Evolutionary conservation across 2,329 filamentous ascomycete species (phyloP).

Genomic region (Teratosphaeria nubilosa): DNA sequence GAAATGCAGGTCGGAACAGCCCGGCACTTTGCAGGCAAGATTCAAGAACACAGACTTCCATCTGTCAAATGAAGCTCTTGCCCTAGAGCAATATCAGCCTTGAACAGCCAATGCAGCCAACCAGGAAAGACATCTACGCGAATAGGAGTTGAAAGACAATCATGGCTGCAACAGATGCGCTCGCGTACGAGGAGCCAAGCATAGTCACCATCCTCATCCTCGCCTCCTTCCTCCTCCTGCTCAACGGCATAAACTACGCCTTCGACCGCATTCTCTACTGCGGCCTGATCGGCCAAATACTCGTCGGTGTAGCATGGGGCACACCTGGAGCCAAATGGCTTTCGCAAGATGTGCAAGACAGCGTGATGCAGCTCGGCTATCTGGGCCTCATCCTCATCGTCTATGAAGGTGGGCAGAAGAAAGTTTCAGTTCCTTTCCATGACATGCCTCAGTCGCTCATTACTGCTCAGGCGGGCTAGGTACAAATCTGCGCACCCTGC

Average conservation of each 20-base stretch:
- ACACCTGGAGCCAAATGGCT: slow-evolving; percentile 56
- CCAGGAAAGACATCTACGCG: not conserved
- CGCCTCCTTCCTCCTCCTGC: slow-evolving; percentile 45
- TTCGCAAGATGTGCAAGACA: slow-evolving; percentile 39
- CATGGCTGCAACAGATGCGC: not conserved
- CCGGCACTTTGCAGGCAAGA: not conserved
- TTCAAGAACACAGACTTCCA: not conserved
- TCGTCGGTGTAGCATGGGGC: slow-evolving; percentile 62
- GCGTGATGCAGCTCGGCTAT: slow-evolving; percentile 58
- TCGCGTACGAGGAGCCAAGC: slow-evolving; percentile 20
- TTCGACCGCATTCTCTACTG: slow-evolving; percentile 13
- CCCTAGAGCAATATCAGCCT: not conserved
- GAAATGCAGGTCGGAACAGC: not conserved
- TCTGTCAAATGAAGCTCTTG: not conserved
- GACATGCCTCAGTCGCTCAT: not conserved
- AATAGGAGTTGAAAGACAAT: no score
- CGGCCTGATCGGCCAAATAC: slow-evolving; percentile 54
- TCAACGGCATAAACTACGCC: slow-evolving; percentile 14
- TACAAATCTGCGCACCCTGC: slow-evolving; percentile 44
- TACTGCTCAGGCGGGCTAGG: slow-evolving; percentile 44
- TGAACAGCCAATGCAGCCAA: not conserved
- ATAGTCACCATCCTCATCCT: slow-evolving; percentile 51
- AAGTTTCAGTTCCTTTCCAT: not conserved
- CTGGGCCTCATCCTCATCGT: slow-evolving; percentile 62
- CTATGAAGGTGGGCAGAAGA: slow-evolving; percentile 47